Base-by-base conservation (phyloP, 441 rosid species). In the Adansonia rubrostipa region DNA sequence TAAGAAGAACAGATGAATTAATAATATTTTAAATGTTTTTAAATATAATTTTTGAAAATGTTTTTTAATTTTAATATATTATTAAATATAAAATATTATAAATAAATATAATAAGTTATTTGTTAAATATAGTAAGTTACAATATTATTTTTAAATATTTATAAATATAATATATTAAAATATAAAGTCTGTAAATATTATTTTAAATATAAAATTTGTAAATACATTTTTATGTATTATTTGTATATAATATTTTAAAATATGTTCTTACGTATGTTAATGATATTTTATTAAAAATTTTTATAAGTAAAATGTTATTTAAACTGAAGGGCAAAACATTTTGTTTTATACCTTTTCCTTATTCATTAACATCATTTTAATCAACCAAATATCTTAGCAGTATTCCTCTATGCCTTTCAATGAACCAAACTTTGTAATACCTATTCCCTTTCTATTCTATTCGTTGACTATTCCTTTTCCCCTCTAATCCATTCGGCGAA, bases 301-400 rank as follows among this genome's bases (percentile, higher is more conserved):
- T 36, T 64, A 28, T 36, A 14, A 64, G 20, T 33, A 64, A 64
- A 64, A 64, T 33, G 68, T 14, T 64, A 36, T 14, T 36, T 36
- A 33, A 64, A 33, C 15, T 64, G 11, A 64, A 64, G 47, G 20
- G 20, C 7, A 33, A 44, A 64, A 15, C 19, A 14, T 33, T 64
- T 36, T 36, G 48, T 64, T 64, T 36, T 64, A 36, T 40, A 20
- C n/a, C 22, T 64, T 36, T 64, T 64, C 69, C 69, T 36, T 64
- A 5, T 36, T 64, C 47, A 40, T 40, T 64, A 64, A 64, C 69
- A 36, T 64, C 69, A 44, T 44, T 36, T 51, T 63, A 63, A 33
- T 40, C 67, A 28, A 28, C n/a, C 67, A 28, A 62, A 62, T 42
- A 62, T 62, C 67, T 63, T 63, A 63, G 24, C 15, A 24, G 33